Base-by-base conservation (phyloP, 306 rosid genomes). In the Prinsepia uniflora region DNA sequence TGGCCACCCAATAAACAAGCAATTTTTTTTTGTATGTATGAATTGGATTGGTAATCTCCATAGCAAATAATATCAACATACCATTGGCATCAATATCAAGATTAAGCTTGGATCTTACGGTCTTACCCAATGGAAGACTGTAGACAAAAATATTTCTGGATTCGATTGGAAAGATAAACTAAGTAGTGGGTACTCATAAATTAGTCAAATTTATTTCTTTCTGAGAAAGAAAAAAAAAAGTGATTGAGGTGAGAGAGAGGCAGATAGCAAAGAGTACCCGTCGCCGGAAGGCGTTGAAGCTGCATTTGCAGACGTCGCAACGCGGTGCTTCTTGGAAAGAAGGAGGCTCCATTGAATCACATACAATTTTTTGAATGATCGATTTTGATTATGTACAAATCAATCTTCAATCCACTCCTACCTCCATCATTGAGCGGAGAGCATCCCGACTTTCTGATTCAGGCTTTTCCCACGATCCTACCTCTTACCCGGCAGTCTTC, bases 251-350 rank as follows among this genome's bases (percentile, higher is more conserved):
- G 12, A 13, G 41, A 45, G 66, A 10, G 34, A 14, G 7, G 18
- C 8, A 49, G 10, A 64, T 8, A 48, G 71, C 44, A 48, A 12
- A 46, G 15, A n/a, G 57, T 77, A 89, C 99, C 93, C 99, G 84
- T 82, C 97, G 93, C 72, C 93, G 67, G 89, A 95, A 95, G 73
- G 99, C 80, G 81, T 81, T 95, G 89, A 95, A 95, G 79, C 93
- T 83, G 90, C 99, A 89, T 86, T 78, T 89, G 90, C 97, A 95
- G 80, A 91, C 96, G 53, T 89, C 97, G 55, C 99, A 95, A 76
- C 96, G 89, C 12, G 88, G 90, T 71, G 96, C 80, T 86, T 87
- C 99, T 79, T 91, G 96, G 71, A 91, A 95, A 58, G 86, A 67
- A 77, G 99, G 99, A 72, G 95, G 84, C 79, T 87, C 97, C 85